A percentile compares a stretch with the other conserved stretches of the same genome.
phyloP scores from a whole-genome alignment of 176 grass and related monocot genomes.

The Oryza australiensis region DNA sequence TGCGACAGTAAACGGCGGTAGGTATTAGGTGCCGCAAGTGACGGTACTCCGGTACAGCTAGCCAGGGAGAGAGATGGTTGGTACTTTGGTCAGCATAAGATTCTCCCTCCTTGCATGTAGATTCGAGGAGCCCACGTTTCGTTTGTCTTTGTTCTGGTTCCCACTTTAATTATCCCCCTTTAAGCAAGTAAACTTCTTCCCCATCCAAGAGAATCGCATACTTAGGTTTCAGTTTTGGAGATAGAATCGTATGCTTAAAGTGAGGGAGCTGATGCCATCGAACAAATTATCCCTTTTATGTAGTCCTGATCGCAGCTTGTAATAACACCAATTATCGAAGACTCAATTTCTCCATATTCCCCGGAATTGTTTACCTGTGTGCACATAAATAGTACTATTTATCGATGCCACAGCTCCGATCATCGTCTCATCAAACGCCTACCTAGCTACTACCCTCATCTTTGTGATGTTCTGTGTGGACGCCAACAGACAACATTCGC shows the following conservation, averaged over 20 bases:
- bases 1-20: not conserved
- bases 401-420: not conserved
- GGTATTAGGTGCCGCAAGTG: not conserved
- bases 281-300: not conserved
- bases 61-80: not conserved
- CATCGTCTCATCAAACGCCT: not conserved
- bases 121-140: slow-evolving; percentile 33
- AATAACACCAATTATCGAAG: not conserved
- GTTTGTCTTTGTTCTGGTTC: slow-evolving; percentile 42
- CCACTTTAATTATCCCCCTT: slow-evolving; percentile 14
- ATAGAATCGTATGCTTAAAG: slow-evolving; percentile 40
- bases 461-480: not conserved
- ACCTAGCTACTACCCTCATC: not conserved
- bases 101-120: slow-evolving; percentile 24
- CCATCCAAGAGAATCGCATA: slow-evolving; percentile 19
- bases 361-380: not conserved
- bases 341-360: not conserved
- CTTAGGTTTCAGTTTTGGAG: slow-evolving; percentile 36
- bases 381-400: not conserved
- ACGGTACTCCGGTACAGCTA: not conserved
- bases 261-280: not conserved
- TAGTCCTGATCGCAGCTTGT: not conserved
- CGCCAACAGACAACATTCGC: not conserved
- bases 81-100: slow-evolving; percentile 25
- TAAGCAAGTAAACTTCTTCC: not conserved